Conservation (phyloP, 2,329 filamentous ascomycete species). For the Penicillium expansum region DNA sequence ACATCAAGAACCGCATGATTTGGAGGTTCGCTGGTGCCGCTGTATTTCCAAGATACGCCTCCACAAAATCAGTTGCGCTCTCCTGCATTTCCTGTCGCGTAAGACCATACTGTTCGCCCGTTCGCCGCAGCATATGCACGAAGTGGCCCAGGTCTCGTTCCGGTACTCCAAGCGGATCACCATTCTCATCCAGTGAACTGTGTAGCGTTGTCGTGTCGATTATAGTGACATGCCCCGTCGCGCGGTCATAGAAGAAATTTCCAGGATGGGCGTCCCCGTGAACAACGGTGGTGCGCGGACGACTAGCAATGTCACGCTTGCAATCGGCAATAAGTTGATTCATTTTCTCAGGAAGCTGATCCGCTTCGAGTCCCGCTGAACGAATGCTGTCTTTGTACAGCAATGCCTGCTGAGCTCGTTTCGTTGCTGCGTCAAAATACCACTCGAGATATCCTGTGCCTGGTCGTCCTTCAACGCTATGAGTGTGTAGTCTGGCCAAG, state of each 20-base stretch:
- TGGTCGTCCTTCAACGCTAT: neutral
- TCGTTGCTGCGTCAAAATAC: conserved; percentile 1
- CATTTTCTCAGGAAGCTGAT: neutral
- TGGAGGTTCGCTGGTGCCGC: neutral
- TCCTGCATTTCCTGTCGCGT: neutral
- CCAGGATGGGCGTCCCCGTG: conserved; percentile 1
- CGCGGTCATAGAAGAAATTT: neutral
- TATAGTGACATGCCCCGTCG: neutral
- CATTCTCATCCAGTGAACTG: neutral
- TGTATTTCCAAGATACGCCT: neutral
- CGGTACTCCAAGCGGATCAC: neutral
- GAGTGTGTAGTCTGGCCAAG: neutral
- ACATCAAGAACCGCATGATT: neutral
- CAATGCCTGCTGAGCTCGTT: neutral
- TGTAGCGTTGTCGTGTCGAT: conserved; percentile 2
- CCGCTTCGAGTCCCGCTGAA: neutral
- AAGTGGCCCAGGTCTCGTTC: conserved; percentile 2
- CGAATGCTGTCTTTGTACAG: neutral
- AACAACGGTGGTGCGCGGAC: neutral
- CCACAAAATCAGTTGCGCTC: neutral
- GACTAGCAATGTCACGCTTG: neutral
- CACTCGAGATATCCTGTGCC: neutral
- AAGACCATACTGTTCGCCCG: neutral
- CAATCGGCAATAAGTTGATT: neutral
- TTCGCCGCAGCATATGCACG: neutral